These are phyloP conservation scores for Leucaena leucocephala DNA, from an alignment of 306 rosid genomes.

Conservation along the genomic window DNA sequence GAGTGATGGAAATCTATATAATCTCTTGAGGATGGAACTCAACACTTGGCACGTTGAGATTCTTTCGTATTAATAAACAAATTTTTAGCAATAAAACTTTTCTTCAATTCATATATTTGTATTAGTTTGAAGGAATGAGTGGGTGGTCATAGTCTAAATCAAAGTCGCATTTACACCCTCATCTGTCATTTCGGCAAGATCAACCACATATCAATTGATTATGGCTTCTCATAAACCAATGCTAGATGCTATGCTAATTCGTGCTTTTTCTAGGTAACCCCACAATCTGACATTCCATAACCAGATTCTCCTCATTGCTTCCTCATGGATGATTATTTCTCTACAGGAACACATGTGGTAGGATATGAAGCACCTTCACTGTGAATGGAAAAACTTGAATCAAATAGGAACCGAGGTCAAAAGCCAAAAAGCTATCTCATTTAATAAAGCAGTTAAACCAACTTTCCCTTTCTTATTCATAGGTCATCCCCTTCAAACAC, in stretches of 20 bases:
- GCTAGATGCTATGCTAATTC: neutral
- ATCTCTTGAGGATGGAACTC: too few species aligned
- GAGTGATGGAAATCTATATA: too few species aligned
- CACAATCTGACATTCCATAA: neutral
- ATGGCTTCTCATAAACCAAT: neutral
- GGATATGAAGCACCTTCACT: neutral
- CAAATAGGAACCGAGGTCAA: constrained; percentile 22
- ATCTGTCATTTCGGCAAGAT: constrained; percentile 3
- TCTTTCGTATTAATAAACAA: too few species aligned
- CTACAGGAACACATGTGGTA: neutral
- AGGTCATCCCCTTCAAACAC: constrained; percentile 5
- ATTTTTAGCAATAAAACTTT: too few species aligned
- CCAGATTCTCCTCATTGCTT: neutral
- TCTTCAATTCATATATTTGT: too few species aligned
- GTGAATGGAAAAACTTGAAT: neutral
- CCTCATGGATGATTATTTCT: neutral
- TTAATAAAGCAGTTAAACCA: constrained; percentile 36
- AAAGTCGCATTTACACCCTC: neutral
- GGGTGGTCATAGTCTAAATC: neutral
- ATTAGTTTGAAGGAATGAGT: neutral
- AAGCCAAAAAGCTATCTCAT: neutral
- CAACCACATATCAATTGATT: neutral
- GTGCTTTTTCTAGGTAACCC: constrained; percentile 25
- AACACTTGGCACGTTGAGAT: too few species aligned
- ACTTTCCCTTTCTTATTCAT: constrained; percentile 27